Conservation (phyloP, 495 filamentous ascomycete genomes). For the Lepidopterella palustris region DNA sequence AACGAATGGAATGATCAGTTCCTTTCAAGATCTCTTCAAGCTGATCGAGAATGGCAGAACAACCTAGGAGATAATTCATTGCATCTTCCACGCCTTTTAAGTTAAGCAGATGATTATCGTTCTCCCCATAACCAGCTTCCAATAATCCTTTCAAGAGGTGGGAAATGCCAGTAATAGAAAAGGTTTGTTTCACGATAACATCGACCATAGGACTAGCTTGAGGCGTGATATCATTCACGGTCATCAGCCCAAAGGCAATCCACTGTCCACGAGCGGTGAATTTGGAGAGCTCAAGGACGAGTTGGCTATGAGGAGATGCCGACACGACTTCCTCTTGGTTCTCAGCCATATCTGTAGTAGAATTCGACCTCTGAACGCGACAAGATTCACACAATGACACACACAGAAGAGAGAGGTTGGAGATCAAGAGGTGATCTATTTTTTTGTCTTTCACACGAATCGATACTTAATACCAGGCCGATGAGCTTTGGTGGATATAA, state of each 20-base stretch:
- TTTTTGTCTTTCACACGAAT: too few species aligned
- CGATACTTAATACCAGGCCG: too few species aligned
- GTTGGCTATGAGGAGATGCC: not conserved
- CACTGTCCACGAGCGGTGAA: not conserved
- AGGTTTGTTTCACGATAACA: not conserved
- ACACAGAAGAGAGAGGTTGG: not conserved
- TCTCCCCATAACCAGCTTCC: not conserved
- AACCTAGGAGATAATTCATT: not conserved
- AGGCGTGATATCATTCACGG: not conserved
- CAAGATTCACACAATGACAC: not conserved
- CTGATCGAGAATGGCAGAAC: not conserved
- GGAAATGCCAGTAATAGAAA: not conserved
- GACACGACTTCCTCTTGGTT: not conserved
- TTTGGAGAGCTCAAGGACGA: not conserved
- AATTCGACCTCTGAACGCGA: not conserved
- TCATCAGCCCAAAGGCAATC: not conserved
- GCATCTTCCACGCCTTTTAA: not conserved
- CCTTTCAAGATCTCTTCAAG: not conserved
- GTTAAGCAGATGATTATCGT: not conserved
- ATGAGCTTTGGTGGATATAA: too few species aligned
- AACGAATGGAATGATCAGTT: not conserved
- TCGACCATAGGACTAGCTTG: not conserved
- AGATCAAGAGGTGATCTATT: too few species aligned
- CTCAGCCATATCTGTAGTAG: not conserved
- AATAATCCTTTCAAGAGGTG: not conserved